These are phyloP conservation scores for Phytophthora tentaculata DNA, from an alignment of 352 stramenopile genomes.

Conservation along the genomic window DNA sequence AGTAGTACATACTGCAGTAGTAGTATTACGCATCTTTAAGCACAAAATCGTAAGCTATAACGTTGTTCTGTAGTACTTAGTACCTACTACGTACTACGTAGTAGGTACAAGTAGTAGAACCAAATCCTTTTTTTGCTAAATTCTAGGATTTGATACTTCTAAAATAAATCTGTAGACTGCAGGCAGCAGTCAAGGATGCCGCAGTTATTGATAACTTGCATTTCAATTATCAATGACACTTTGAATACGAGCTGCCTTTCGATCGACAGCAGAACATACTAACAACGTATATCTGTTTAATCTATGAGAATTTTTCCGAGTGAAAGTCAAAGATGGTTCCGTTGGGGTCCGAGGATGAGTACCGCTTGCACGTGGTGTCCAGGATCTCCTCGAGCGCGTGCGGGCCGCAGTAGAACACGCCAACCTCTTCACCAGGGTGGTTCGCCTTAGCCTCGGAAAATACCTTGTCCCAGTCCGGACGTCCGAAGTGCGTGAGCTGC, in stretches of 20 bases:
- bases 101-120: no score
- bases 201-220: no score
- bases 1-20: no score
- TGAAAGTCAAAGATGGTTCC: slow-evolving; percentile 85
- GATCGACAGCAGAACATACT: slow-evolving; percentile 23
- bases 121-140: no score
- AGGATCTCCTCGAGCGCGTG: slow-evolving; percentile 82
- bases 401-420: slow-evolving; percentile 89
- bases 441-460: slow-evolving; percentile 57
- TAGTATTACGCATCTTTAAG: no score
- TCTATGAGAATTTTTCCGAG: slow-evolving; percentile 85
- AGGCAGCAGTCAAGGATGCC: no score
- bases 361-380: slow-evolving; percentile 69
- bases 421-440: slow-evolving; percentile 75
- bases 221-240: slow-evolving; percentile 18
- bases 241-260: slow-evolving; percentile 16
- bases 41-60: no score
- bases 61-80: no score
- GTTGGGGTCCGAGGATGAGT: slow-evolving; percentile 55
- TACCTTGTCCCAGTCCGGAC: slow-evolving; percentile 86
- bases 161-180: no score
- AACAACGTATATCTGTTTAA: slow-evolving; percentile 29
- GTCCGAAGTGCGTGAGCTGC: slow-evolving; percentile 85
- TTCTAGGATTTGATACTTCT: no score
- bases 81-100: no score